A percentile compares a stretch with the other conserved stretches of the same genome.
These are phyloP conservation scores for Zymoseptoria tritici DNA, from an alignment of 2,329 filamentous ascomycete genomes.

Conservation along the genomic window DNA sequence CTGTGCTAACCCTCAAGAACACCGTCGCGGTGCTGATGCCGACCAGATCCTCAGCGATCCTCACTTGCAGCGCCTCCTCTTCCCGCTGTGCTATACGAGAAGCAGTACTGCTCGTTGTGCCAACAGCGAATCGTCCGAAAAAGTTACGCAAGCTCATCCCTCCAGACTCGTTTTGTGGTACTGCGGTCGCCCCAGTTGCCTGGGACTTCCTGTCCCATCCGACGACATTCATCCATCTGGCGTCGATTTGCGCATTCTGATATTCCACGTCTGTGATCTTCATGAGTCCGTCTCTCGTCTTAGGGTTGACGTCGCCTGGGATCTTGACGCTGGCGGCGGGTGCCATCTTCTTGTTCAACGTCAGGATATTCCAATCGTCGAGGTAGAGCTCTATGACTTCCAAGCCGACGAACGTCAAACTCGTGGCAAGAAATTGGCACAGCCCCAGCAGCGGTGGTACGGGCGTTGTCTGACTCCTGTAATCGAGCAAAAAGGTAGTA, in stretches of 20 bases:
- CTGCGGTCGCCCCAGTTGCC: not conserved
- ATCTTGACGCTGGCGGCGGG: conserved; percentile 65
- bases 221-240: conserved; percentile 77
- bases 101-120: conserved; percentile 38
- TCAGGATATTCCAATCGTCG: conserved; percentile 75
- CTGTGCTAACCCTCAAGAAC: conserved; percentile 81
- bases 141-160: conserved; percentile 55
- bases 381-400: conserved; percentile 83
- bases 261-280: conserved; percentile 71
- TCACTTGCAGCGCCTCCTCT: conserved; percentile 55
- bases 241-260: conserved; percentile 87
- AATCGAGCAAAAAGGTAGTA: conserved; percentile 92
- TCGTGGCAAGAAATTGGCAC: conserved; percentile 87
- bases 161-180: conserved; percentile 17
- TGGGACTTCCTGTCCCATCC: conserved; percentile 60
- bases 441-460: conserved; percentile 79
- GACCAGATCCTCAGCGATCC: conserved; percentile 64
- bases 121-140: conserved; percentile 58
- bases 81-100: conserved; percentile 52
- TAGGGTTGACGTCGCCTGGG: conserved; percentile 70
- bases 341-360: conserved; percentile 76
- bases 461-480: conserved; percentile 79
- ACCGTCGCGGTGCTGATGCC: conserved; percentile 67
- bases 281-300: conserved; percentile 84
- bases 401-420: conserved; percentile 88